A percentile compares a stretch with the other conserved stretches of the same genome.
These are phyloP conservation scores for Plenodomus tracheiphilus DNA, from an alignment of 2,329 filamentous ascomycete species.

Conservation along the genomic window DNA sequence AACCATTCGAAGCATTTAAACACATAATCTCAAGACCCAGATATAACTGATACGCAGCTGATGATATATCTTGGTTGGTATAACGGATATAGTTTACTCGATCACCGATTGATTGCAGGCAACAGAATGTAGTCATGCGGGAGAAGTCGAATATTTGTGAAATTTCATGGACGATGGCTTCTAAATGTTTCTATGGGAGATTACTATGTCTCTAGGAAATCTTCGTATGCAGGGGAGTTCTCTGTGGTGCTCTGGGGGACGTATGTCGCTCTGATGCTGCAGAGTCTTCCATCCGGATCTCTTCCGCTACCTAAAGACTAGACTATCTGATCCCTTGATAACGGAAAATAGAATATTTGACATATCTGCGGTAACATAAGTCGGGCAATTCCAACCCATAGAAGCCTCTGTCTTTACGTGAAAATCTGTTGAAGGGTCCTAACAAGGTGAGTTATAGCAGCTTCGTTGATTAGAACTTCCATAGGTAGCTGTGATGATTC, in stretches of 20 bases:
- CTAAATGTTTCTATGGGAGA: no score
- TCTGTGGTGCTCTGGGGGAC: no score
- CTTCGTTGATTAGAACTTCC: background rate
- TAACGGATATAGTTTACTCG: background rate
- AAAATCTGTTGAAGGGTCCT: background rate
- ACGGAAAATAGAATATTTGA: no score
- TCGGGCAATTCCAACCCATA: background rate
- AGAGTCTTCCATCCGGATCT: no score
- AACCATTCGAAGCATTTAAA: no score
- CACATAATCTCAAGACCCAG: no score
- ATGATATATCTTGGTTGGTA: background rate
- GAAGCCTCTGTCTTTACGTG: background rate
- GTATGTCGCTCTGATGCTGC: no score
- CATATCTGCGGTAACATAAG: background rate
- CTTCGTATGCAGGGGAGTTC: background rate
- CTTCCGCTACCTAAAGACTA: no score
- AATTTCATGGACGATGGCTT: background rate
- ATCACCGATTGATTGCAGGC: background rate
- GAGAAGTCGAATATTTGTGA: background rate
- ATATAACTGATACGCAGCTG: no score
- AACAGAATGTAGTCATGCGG: background rate
- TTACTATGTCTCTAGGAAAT: background rate
- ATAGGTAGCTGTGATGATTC: background rate
- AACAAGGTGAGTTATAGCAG: background rate
- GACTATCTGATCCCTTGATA: no score